A percentile compares a stretch with the other conserved stretches of the same genome.
phyloP scores from a whole-genome alignment of 2,329 filamentous ascomycete genomes.

The Colletotrichum viniferum region DNA sequence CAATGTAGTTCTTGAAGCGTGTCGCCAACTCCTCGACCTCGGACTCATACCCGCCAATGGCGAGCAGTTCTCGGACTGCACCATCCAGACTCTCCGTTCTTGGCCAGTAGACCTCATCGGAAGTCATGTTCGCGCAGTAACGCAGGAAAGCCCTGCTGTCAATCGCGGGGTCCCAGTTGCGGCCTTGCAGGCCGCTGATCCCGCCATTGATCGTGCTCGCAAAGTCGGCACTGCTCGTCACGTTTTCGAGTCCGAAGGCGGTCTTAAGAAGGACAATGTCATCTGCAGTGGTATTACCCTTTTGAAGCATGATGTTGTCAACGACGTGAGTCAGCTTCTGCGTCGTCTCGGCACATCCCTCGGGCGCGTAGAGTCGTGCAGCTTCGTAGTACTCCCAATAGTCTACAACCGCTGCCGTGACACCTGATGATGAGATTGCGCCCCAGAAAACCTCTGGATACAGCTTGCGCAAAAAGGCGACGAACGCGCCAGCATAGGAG shows the following conservation, averaged over 20 bases:
- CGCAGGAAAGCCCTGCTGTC: slow-evolving; percentile 44
- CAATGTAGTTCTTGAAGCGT: slow-evolving; percentile 58
- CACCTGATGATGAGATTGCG: slow-evolving; percentile 80
- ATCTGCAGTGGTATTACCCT: slow-evolving; percentile 15
- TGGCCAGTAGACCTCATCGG: slow-evolving; percentile 44
- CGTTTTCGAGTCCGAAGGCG: slow-evolving; percentile 50
- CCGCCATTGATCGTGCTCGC: slow-evolving; percentile 45
- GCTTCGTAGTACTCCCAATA: slow-evolving; percentile 70
- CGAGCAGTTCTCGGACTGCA: slow-evolving; percentile 44
- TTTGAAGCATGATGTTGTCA: slow-evolving; percentile 54
- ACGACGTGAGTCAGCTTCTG: slow-evolving; percentile 59
- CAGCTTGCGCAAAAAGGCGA: slow-evolving; percentile 74
- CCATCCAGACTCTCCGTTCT: slow-evolving; percentile 39
- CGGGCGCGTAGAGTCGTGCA: slow-evolving; percentile 51
- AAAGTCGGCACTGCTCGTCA: slow-evolving; percentile 51
- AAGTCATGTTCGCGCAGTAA: slow-evolving; percentile 55
- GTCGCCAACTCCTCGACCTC: slow-evolving; percentile 37
- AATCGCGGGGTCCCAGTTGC: slow-evolving; percentile 58
- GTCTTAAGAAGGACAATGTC: slow-evolving; percentile 42
- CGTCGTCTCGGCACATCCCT: slow-evolving; percentile 67
- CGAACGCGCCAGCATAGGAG: slow-evolving; percentile 82
- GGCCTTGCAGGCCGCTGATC: slow-evolving; percentile 48
- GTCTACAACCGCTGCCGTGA: slow-evolving; percentile 78
- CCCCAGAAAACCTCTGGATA: slow-evolving; percentile 83
- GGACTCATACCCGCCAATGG: slow-evolving; percentile 34